Base-by-base conservation (phyloP, 2,329 filamentous ascomycete genomes). In the Clonostachys solani region DNA sequence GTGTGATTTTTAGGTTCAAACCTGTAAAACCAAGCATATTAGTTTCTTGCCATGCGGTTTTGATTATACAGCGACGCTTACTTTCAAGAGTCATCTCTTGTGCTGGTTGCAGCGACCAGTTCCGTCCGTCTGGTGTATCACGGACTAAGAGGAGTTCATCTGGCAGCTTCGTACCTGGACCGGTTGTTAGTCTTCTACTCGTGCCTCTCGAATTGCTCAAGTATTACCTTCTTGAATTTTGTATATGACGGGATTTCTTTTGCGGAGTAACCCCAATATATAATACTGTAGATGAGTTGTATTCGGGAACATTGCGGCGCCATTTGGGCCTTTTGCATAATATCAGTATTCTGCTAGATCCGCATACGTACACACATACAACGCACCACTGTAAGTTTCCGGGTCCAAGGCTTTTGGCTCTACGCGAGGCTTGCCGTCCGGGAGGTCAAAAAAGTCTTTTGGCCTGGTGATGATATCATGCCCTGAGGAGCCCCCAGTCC, bases 91-190 rank as follows among this genome's bases (percentile, higher is more conserved):
- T 42, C 44, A 46, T 46, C n/a, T 42, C 37, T 16, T 29, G 12
- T 13, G 44, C 44, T 16, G 44, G 44, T 33, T 46, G 37, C 16
- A 46, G 44, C 13, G 29, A 41, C 19, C 33, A 46, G 13, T 42
- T 33, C 10, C 42, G 37, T 13, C 16, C 12, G 5, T 35, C 40
- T 10, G n/a, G 37, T 17, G n/a, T 33, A n/a, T 43, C 34, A 23
- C 36, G 41, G 13, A 47, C 46, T 18, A 47, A 42, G 19, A 47
- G 13, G 10, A 47, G 34, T 34, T 47, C 33, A 3, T 47, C 46
- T 6, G 46, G 46, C n/a, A 47, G 18, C 7, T 16, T 15, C 3
- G 46, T 47, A 15, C 46, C 44, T 34, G 44, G 12, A 34, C 6
- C 4, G 7, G 17, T 15, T 19, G 41, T 12, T 16, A 23, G 12